Evolutionary conservation across 108 stramenopile species (phyloP), one percentile per base, ranked within the genome.

Genomic region (Skeletonema marinoi): DNA sequence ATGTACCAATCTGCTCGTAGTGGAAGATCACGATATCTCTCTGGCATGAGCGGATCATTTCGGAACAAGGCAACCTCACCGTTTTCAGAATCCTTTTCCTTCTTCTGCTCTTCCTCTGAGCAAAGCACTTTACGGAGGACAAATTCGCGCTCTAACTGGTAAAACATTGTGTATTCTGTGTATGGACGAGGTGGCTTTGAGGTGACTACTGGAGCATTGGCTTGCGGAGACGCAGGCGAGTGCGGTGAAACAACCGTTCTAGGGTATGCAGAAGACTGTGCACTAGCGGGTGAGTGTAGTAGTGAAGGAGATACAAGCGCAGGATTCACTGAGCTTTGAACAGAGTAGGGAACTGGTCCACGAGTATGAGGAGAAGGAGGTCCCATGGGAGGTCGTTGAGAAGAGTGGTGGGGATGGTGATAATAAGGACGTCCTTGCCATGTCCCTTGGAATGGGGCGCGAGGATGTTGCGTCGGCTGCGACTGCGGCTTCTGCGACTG

Each of bases 81-180:
- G 3, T 66, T 39, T 7, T 64, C 31, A n/a, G 35, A 16, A 36
- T 70, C 60, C 29, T 19, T 19, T 14, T 59, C 46, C 4, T 44
- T 31, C 10, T 44, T 17, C 16, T 42, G 65, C 14, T 82, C 75
- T 29, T 72, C 44, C 4, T 67, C 41, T 36, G 72, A 29, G 33
- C 61, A 56, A 19, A 81, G 69, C 14, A 81, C 41, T 4, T 73
- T 62, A 64, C 74, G 81, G 7, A 82, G 50, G 65, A 82, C 72
- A 65, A 38, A 82, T 66, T 75, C 81, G 6, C 81, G 74, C 58
- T 82, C 81, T 30, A 82, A 59, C 39, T 82, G 81, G 66, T 76
- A 82, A 44, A 82, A 82, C 74, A 82, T 82, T 32, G 74, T 82
- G 60, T 82, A 82, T 66, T 82, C 81, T 3, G 81, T 82, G 71